Base-by-base conservation (phyloP, 2,329 filamentous ascomycete genomes). In the Ophiosphaerella herpotricha region DNA sequence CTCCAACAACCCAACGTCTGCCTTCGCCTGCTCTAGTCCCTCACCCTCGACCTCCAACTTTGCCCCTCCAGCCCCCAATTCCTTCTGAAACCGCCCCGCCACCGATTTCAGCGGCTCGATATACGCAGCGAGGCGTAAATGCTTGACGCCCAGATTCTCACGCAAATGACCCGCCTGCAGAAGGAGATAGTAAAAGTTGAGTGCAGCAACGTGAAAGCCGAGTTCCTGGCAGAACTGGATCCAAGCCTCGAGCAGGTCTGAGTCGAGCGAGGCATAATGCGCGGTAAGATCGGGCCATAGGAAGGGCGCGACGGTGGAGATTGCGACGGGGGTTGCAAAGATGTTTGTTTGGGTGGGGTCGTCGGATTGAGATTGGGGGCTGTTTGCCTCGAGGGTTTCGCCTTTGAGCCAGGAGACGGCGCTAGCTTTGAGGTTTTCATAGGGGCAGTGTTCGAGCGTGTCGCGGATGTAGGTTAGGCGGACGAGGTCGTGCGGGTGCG, bases 321-420 rank as follows among this genome's bases (percentile, higher is more conserved):
- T 65, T 0, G 77, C 76, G 18, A 77, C 67, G 0, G 78, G 76
- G 2, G 76, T 80, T 4, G 77, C 71, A 56, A 81, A 82, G 18
- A 81, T 75, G 14, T 55, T 57, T 5, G 54, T 57, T 40, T 56
- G 26, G 2, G 26, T 37, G 7, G 45, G 53, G 31, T 48, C 9
- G 58, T 68, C 54, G 12, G 52, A 38, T 18, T 50, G 18, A 7
- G 47, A 34, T 57, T 40, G 51, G 14, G 70, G 77, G 3, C 57
- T 41, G 24, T 67, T 69, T 4, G 79, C 77, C 57, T 79, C 75
- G 5, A 85, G 74, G 0, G 83, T 80, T 61, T 85, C 83, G 35
- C 82, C 76, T 61, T 85, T 85, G 31, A 85, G 71, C 83, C 83
- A 86, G 31, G 79, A 78, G 5, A 86, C 78, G 2, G 82, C 83